These are phyloP conservation scores for Leccinum fallax DNA, from an alignment of 1,284 basidiomycete species.

Conservation along the genomic window DNA sequence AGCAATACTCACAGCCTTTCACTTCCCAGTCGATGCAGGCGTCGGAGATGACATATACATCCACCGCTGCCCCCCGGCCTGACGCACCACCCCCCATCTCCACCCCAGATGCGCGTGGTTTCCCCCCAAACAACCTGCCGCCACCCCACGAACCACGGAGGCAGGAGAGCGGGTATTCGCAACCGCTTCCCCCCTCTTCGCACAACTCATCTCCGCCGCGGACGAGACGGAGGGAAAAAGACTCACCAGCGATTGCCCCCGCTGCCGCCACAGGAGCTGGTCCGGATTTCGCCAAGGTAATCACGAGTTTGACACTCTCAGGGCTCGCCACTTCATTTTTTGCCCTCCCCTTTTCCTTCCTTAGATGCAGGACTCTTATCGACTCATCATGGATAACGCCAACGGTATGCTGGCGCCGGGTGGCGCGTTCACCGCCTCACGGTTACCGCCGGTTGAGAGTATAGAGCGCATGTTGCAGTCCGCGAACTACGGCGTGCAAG, in stretches of 20 bases:
- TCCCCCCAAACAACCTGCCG: slow-evolving; percentile 25
- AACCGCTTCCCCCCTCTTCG: slow-evolving; percentile 32
- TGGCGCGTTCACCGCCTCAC: slow-evolving; percentile 29
- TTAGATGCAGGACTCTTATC: slow-evolving; percentile 51
- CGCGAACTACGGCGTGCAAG: slow-evolving; percentile 54
- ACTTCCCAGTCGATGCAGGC: slow-evolving; percentile 30
- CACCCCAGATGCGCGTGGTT: slow-evolving; percentile 27
- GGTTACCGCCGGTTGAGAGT: slow-evolving; percentile 38
- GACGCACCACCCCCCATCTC: slow-evolving; percentile 27
- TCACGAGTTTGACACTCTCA: slow-evolving; percentile 4
- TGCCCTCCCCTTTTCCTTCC: neutral
- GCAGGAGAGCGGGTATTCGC: slow-evolving; percentile 35
- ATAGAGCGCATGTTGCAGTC: slow-evolving; percentile 51
- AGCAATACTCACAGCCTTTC: slow-evolving; percentile 37
- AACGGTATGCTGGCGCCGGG: slow-evolving; percentile 32
- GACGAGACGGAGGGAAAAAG: slow-evolving; percentile 40
- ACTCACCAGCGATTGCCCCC: slow-evolving; percentile 32
- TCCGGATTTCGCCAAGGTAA: slow-evolving; percentile 59
- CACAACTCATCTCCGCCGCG: slow-evolving; percentile 34
- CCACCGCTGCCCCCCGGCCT: slow-evolving; percentile 33
- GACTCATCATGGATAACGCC: slow-evolving; percentile 44
- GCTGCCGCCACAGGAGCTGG: slow-evolving; percentile 22
- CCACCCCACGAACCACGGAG: slow-evolving; percentile 34
- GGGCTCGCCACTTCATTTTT: slow-evolving; percentile 13
- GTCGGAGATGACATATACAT: slow-evolving; percentile 35